Base-by-base conservation (phyloP, 441 rosid species). In the Adansonia gregorii region DNA sequence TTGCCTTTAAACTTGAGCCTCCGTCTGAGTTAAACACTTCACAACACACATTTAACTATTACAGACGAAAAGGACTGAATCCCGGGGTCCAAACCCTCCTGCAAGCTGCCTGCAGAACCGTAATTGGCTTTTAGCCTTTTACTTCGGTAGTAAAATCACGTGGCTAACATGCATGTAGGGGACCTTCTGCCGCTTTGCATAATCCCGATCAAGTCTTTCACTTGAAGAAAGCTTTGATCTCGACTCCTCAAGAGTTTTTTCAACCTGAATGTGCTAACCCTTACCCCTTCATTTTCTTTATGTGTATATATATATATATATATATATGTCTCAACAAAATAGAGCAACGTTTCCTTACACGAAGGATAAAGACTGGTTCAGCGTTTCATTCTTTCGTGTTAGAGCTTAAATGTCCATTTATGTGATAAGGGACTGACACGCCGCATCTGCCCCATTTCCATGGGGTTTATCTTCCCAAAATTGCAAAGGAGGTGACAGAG, bases 91-190 rank as follows among this genome's bases (percentile, higher is more conserved):
- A 63, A 63, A 10, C 54, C 39, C 39, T 17, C 61, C 78, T 63
- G 78, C 61, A 8, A 3, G 0, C 10, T 24, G n/a, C 56, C n/a
- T 6, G 19, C 73, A 68, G 39, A 43, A 74, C 68, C 46, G n/a
- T 31, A 48, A 35, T 51, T 75, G 74, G 64, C 81, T 14, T 8
- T 61, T n/a, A 15, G 74, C 58, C 81, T 14, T 8, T 61, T n/a
- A 15, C 49, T 9, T 15, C 6, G 11, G 51, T 15, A 0, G 7
- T 35, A 66, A 51, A 60, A 46, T 80, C 78, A 77, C 83, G 72
- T 74, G 83, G 51, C 80, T 56, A 12, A 41, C 74, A 27, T 84
- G 78, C 79, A 52, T 54, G 49, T 54, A 35, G 31, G 63, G 75
- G 75, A 54, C 64, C 63, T 39, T 54, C 22, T 35, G 12, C 51